These are phyloP conservation scores for Lumnitzera littorea DNA, from an alignment of 345 rosid genomes.

Conservation along the genomic window DNA sequence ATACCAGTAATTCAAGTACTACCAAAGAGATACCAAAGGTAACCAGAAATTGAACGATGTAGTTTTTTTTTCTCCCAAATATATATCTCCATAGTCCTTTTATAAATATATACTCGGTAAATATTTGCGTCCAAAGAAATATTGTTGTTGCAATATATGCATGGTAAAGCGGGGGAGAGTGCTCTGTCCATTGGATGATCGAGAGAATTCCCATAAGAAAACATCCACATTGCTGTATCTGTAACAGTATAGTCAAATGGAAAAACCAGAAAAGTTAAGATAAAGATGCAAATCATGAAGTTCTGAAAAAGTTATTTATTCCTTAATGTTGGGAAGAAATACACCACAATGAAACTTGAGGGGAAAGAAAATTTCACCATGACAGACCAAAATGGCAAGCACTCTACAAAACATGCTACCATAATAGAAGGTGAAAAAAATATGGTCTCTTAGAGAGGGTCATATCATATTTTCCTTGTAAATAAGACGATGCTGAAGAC, in stretches of 20 bases:
- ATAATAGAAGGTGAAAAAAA: too few relatives aligned
- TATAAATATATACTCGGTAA: constrained; percentile 51
- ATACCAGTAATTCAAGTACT: constrained; percentile 82
- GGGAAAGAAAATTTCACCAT: too few relatives aligned
- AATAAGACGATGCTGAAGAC: too few relatives aligned
- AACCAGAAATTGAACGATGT: constrained; percentile 44
- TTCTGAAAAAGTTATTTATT: too few relatives aligned
- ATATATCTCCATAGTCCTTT: constrained; percentile 57
- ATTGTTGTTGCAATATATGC: constrained; percentile 82
- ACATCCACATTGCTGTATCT: constrained; percentile 56
- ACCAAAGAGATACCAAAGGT: constrained; percentile 41
- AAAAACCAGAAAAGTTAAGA: not conserved
- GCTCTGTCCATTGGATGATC: constrained; percentile 49
- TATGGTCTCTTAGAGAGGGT: too few relatives aligned
- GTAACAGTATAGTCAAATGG: constrained; percentile 12
- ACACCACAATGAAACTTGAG: too few relatives aligned
- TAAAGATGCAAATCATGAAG: constrained; percentile 19
- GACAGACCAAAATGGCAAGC: too few relatives aligned
- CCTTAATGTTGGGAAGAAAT: not conserved
- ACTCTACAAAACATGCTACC: too few relatives aligned
- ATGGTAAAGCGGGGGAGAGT: constrained; percentile 86
- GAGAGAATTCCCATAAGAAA: constrained; percentile 53
- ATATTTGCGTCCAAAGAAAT: constrained; percentile 77
- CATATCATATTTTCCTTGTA: too few relatives aligned
- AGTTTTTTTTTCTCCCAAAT: constrained; percentile 33